Evolutionary conservation across 345 rosid species (phyloP).

Genomic region (Barbarea vulgaris): DNA sequence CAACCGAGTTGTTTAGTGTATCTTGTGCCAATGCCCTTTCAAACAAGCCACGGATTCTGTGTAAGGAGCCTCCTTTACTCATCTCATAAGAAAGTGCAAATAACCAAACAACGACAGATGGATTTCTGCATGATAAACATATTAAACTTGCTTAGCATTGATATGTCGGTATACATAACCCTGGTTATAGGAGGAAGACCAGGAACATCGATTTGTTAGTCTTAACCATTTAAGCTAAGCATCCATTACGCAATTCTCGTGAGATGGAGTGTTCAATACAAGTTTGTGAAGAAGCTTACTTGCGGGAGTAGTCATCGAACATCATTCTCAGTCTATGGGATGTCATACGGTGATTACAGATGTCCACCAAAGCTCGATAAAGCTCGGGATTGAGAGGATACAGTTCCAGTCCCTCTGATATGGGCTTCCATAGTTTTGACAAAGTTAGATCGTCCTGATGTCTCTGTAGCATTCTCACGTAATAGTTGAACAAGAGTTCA

Average conservation of each 20-base stretch:
- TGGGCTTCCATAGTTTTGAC: constrained; percentile 71
- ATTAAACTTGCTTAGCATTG: constrained; percentile 14
- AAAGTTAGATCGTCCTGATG: constrained; percentile 61
- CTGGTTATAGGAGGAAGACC: not conserved
- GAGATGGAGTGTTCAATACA: constrained; percentile 2
- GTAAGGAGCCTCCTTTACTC: constrained; percentile 61
- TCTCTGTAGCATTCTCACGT: constrained; percentile 70
- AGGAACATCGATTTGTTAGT: not conserved
- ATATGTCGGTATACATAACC: constrained; percentile 1
- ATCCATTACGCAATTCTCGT: not conserved
- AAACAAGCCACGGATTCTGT: constrained; percentile 81
- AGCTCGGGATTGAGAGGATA: constrained; percentile 82
- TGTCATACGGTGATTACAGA: constrained; percentile 70
- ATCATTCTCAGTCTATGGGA: constrained; percentile 74
- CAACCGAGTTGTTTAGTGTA: constrained; percentile 54
- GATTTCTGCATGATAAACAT: constrained; percentile 56
- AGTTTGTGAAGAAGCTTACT: constrained; percentile 49
- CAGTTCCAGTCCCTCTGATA: constrained; percentile 67
- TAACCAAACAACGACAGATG: constrained; percentile 72
- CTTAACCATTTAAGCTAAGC: constrained; percentile 17
- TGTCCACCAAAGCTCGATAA: constrained; percentile 61
- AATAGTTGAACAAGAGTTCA: constrained; percentile 59
- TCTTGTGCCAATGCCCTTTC: constrained; percentile 85
- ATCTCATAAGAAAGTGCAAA: constrained; percentile 82
- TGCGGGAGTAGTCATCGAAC: constrained; percentile 68